Evolutionary conservation across 2,329 filamentous ascomycete genomes (phyloP).

Genomic region (Geosmithia flava): DNA sequence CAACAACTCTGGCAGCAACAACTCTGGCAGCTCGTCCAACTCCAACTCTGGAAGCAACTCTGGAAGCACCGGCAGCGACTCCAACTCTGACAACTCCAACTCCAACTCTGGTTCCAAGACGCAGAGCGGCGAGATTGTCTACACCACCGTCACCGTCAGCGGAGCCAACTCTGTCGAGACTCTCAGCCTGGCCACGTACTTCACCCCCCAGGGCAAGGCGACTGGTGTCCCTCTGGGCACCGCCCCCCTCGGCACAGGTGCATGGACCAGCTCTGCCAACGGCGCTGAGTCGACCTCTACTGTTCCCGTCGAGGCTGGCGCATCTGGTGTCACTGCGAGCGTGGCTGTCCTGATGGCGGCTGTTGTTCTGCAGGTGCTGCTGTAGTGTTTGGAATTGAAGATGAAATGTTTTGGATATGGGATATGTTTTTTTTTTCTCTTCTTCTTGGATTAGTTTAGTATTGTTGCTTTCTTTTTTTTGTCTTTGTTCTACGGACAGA

Average conservation of each 20-base stretch:
- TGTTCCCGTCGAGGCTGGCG: conserved; percentile 33
- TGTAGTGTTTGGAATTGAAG: conserved; percentile 4
- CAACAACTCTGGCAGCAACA: no score
- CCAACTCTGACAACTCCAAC: no score
- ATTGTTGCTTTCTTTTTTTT: no score
- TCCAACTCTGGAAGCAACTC: no score
- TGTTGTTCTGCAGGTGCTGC: conserved; percentile 11
- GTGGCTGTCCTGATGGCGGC: conserved; percentile 12
- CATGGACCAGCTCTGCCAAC: no score
- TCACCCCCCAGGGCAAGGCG: no score
- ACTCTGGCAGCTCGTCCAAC: no score
- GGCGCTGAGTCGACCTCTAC: neutral
- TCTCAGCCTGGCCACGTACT: no score
- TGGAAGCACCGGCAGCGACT: no score
- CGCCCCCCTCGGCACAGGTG: no score
- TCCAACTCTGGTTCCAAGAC: neutral
- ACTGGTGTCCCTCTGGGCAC: neutral
- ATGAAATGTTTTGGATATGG: neutral
- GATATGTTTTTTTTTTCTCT: neutral
- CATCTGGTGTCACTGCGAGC: conserved; percentile 16
- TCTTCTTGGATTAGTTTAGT: neutral
- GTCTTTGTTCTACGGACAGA: no score
- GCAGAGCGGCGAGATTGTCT: neutral
- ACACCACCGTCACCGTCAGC: neutral
- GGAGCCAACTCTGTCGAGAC: neutral